phyloP scores from a whole-genome alignment of 2,329 filamentous ascomycete species.

The Aureobasidium pullulans region DNA sequence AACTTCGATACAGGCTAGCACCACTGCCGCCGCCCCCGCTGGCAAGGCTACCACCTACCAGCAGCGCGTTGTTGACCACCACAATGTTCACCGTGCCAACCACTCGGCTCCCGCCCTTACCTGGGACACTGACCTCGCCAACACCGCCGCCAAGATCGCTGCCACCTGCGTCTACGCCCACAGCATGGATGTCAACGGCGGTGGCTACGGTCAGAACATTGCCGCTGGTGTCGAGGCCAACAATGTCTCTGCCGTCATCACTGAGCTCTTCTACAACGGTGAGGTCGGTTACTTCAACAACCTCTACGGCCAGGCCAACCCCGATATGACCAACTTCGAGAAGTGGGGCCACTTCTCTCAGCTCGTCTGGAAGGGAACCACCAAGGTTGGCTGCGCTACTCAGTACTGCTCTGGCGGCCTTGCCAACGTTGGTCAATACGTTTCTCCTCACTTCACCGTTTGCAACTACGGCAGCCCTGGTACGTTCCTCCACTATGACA shows the following conservation, averaged over 20 bases:
- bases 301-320: slow-evolving; percentile 53
- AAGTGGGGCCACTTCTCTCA: slow-evolving; percentile 70
- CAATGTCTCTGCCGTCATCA: slow-evolving; percentile 61
- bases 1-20: not conserved
- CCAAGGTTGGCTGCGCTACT: slow-evolving; percentile 56
- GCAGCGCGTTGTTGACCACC: slow-evolving; percentile 54
- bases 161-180: slow-evolving; percentile 65
- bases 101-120: slow-evolving; percentile 60
- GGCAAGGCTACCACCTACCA: slow-evolving; percentile 23
- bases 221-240: slow-evolving; percentile 56
- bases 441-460: slow-evolving; percentile 64
- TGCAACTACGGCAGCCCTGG: slow-evolving; percentile 79
- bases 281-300: slow-evolving; percentile 55
- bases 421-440: slow-evolving; percentile 33
- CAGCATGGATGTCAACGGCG: slow-evolving; percentile 56
- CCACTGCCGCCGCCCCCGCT: slow-evolving; percentile 10
- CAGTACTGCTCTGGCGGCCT: slow-evolving; percentile 50
- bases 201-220: slow-evolving; percentile 85
- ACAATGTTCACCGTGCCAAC: slow-evolving; percentile 82
- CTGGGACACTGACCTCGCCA: slow-evolving; percentile 60
- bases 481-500: slow-evolving; percentile 36
- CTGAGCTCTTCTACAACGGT: slow-evolving; percentile 82
- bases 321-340: slow-evolving; percentile 56
- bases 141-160: slow-evolving; percentile 58
- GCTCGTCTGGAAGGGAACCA: slow-evolving; percentile 61